Evolutionary conservation across 148 eudicot genomes (phyloP).

Genomic region (Persicaria maculosa): DNA sequence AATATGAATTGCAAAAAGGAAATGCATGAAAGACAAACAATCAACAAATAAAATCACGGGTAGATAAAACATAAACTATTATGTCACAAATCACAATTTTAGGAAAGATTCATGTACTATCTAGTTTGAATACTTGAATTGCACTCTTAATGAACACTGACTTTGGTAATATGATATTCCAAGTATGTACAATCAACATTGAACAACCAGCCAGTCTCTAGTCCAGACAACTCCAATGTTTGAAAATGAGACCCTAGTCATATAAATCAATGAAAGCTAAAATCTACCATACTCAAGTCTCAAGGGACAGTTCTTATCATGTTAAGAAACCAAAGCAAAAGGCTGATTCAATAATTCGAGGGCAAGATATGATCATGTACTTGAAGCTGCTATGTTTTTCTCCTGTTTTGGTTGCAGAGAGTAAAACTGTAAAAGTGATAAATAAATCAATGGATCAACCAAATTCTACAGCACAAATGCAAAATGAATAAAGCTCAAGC

Average conservation of each 20-base stretch:
- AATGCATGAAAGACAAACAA: not conserved
- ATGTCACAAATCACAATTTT: no score
- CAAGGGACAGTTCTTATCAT: no score
- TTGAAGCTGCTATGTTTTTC: not conserved
- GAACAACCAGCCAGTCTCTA: not conserved
- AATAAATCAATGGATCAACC: not conserved
- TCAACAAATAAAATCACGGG: not conserved
- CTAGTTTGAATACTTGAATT: not conserved
- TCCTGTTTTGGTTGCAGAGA: not conserved
- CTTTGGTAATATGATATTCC: not conserved
- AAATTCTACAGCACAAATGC: not conserved
- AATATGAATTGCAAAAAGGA: not conserved
- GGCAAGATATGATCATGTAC: no score
- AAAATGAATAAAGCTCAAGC: not conserved
- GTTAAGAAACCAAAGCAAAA: no score
- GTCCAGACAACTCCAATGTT: no score
- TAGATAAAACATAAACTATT: no score
- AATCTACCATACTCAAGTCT: no score
- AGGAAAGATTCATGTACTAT: no score
- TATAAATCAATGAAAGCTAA: no score
- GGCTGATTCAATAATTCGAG: no score
- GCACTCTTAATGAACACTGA: not conserved
- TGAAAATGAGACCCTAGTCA: no score
- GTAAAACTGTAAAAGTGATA: no score
- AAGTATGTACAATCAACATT: not conserved